Base-by-base conservation (phyloP, 768 basidiomycete genomes). In the Termitomyces sp. region DNA sequence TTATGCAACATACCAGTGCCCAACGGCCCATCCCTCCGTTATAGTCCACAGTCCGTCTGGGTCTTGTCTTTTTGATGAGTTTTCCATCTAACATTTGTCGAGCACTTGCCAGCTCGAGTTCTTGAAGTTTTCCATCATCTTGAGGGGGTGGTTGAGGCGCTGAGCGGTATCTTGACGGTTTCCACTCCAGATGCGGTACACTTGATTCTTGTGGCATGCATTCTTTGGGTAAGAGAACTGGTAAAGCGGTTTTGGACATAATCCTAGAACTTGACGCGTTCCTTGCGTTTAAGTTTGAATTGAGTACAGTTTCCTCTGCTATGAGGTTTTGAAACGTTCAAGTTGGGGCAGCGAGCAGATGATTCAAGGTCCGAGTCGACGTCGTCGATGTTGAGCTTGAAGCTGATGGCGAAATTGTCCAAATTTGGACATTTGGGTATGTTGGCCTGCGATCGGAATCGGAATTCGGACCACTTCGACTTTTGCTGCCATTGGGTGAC, bases 21-120 rank as follows among this genome's bases (percentile, higher is more conserved):
- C 92, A 97, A 62, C 94, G 81, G 16, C 89, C 91, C 73, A 96
- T 79, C 2, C 87, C 87, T 30, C 94, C 95, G 64, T 89, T 89
- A 65, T 95, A 98, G 73, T 98, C 97, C 13, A 98, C 95, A 20
- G 97, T 98, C 74, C 94, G 77, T 55, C 95, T 77, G 22, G 97
- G 95, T 60, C 94, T 83, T 47, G 91, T 95, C 78, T 94, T 95
- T 81, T 93, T 96, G 61, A 89, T 81, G 18, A 85, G 76, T 70
- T 90, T 91, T 3, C 92, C 91, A 65, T 93, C 93, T 61, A 90
- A 76, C 65, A 84, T 74, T 67, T 86, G 87, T 48, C 87, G 76
- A 30, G 83, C 86, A 64, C 81, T 85, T 1, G 90, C 91, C 60
- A 91, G 76, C 66, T 95, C 92, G 59, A 87, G 85, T 64, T 95